phyloP scores from a whole-genome alignment of 176 grass and related monocot genomes.

The Zea luxurians region DNA sequence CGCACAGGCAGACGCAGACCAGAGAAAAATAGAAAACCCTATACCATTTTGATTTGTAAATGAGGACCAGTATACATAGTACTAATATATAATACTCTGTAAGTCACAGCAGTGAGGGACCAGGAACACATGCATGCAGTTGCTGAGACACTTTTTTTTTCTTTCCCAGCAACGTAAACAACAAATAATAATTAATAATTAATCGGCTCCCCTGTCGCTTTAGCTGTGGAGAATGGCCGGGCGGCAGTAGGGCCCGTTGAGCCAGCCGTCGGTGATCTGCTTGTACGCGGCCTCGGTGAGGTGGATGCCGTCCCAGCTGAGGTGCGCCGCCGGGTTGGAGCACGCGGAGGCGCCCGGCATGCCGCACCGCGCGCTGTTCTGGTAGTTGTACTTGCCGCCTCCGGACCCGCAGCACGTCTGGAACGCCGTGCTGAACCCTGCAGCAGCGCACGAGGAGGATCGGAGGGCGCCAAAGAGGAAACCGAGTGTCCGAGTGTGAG shows the following conservation, averaged over 20 bases:
- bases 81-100: neutral
- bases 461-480: neutral
- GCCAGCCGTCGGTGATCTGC: conserved; percentile 64
- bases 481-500: neutral
- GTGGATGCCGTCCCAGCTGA: conserved; percentile 88
- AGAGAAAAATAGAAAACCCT: neutral
- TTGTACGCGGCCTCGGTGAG: conserved; percentile 65
- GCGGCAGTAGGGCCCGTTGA: conserved; percentile 53
- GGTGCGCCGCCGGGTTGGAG: conserved; percentile 49
- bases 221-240: conserved; percentile 50
- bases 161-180: neutral
- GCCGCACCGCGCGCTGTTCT: conserved; percentile 49
- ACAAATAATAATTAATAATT: neutral
- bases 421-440: conserved; percentile 57
- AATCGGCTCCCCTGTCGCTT: too few species aligned
- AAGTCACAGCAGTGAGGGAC: neutral
- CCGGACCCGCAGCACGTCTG: conserved; percentile 60
- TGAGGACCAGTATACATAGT: neutral
- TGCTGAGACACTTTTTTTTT: neutral
- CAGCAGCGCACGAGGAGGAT: neutral
- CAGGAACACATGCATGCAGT: neutral
- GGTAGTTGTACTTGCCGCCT: conserved; percentile 64
- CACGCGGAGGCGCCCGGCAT: conserved; percentile 52
- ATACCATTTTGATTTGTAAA: conserved; percentile 6
- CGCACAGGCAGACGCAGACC: conserved; percentile 8